Evolutionary conservation across 2,329 filamentous ascomycete genomes (phyloP), one percentile per base, ranked within the genome.

Genomic region (Thermochaetoides dissita): DNA sequence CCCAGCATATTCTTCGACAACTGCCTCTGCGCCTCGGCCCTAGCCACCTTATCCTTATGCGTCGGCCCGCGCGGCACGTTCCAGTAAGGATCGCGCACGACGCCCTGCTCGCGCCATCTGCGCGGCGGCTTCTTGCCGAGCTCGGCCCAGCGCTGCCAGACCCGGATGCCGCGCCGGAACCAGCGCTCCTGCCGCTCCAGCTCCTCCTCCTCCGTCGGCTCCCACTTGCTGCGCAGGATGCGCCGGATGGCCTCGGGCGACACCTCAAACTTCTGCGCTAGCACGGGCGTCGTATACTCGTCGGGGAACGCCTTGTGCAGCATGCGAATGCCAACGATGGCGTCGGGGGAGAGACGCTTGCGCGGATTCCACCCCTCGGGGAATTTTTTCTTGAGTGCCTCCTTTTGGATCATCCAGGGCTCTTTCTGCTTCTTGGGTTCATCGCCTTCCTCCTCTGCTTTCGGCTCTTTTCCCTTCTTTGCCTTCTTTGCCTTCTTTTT

Each of bases 271-370:
- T 86, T 76, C 1, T 77, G 57, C 1, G 89, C 76, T 10, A 96
- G 75, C 31, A 76, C 71, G 10, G 71, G 61, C 1, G 83, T 93
- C 4, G 81, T 83, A 64, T 87, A 95, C 44, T 72, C 69, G 2
- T 81, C 71, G 0, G 89, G 86, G 48, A 86, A 81, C 52, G 86
- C 79, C 28, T 72, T 66, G 59, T 95, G 77, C 31, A 98, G 68
- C 12, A 84, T 80, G 35, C 87, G 79, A 52, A 98, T 94, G 35
- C 87, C 88, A n/a, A 84, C 80, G 30, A 95, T 68, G 1, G 88
- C 86, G 60, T 96, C 89, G 0, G 91, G 91, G 0, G 91, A 96
- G 8, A 98, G 71, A 45, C 80, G 80, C 61, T 94, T 95, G 38
- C 74, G 72, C 30, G 91, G 89, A 29, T 72, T 71, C 88, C 89